Evolutionary conservation across 2,329 filamentous ascomycete species (phyloP).

Genomic region (Pseudopyrenochaeta lycopersici): DNA sequence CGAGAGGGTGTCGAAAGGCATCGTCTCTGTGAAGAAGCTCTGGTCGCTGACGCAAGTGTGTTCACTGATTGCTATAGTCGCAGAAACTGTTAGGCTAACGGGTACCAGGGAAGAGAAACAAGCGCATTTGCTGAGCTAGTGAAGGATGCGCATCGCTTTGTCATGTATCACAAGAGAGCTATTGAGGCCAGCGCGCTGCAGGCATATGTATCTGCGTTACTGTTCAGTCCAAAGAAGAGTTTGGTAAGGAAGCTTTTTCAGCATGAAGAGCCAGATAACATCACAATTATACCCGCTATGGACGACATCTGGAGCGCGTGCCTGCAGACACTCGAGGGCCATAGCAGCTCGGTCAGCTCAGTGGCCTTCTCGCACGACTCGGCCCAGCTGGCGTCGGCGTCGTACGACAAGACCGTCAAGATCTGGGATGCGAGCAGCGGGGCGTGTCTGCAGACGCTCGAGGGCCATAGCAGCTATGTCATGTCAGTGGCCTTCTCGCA

Average conservation of each 20-base stretch:
- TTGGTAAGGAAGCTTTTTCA: constrained; percentile 21
- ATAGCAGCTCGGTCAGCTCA: too few species aligned
- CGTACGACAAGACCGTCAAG: too few species aligned
- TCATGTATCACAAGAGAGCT: constrained; percentile 1
- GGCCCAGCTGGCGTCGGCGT: too few species aligned
- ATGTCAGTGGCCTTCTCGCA: too few species aligned
- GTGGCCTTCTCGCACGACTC: too few species aligned
- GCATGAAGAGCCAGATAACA: constrained; percentile 24
- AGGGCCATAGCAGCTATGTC: too few species aligned
- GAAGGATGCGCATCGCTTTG: neutral
- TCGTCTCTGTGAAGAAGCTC: constrained; percentile 11
- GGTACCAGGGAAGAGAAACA: too few species aligned
- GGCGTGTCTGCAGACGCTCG: too few species aligned
- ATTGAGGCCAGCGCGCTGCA: constrained; percentile 33
- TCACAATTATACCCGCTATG: constrained; percentile 18
- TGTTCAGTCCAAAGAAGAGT: too few species aligned
- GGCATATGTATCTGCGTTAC: constrained; percentile 30
- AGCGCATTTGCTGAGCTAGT: neutral
- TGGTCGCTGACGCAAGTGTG: constrained; percentile 5
- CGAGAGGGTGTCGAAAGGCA: constrained; percentile 6
- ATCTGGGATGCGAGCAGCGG: too few species aligned
- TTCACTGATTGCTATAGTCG: neutral
- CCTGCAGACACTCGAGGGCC: too few species aligned
- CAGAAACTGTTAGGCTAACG: neutral
- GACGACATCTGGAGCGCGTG: too few species aligned